These are phyloP conservation scores for Mycena polygramma DNA, from an alignment of 768 basidiomycete species.

Conservation along the genomic window DNA sequence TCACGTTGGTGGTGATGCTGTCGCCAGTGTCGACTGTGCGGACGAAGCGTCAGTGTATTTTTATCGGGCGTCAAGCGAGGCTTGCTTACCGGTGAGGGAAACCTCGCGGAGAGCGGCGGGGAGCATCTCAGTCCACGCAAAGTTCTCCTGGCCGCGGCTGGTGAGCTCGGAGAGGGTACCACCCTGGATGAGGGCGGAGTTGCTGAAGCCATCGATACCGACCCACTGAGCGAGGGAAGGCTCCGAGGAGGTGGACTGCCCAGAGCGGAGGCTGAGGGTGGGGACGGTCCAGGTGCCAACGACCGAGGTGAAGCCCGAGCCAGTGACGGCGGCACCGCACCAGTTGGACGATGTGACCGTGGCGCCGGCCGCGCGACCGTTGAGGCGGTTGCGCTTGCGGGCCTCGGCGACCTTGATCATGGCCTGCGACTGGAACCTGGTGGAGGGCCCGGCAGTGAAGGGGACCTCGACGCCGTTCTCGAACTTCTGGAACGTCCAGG, in stretches of 20 bases:
- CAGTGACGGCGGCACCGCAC: constrained; percentile 33
- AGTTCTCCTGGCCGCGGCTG: constrained; percentile 27
- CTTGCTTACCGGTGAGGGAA: constrained; percentile 21
- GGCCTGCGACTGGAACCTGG: constrained; percentile 33
- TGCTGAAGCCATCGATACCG: constrained; percentile 29
- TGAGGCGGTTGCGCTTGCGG: constrained; percentile 30
- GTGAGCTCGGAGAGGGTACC: constrained; percentile 30
- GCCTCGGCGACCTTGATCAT: constrained; percentile 25
- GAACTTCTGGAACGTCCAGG: constrained; percentile 32
- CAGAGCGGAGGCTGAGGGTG: constrained; percentile 24
- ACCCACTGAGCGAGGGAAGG: constrained; percentile 26
- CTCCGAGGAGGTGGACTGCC: constrained; percentile 19
- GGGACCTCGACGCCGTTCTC: constrained; percentile 29
- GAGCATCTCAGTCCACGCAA: constrained; percentile 34
- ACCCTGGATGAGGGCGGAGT: constrained; percentile 30
- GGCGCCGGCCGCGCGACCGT: constrained; percentile 20
- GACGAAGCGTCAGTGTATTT: neutral
- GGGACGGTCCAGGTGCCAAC: constrained; percentile 33
- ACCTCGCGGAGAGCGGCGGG: constrained; percentile 26
- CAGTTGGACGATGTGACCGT: constrained; percentile 33
- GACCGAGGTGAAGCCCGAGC: constrained; percentile 29
- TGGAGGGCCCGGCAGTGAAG: constrained; percentile 20
- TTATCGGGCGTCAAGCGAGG: neutral
- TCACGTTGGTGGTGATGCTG: constrained; percentile 30
- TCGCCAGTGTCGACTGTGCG: constrained; percentile 27